Evolutionary conservation across 2,329 filamentous ascomycete genomes (phyloP).

Genomic region (Samsoniella hepiali): DNA sequence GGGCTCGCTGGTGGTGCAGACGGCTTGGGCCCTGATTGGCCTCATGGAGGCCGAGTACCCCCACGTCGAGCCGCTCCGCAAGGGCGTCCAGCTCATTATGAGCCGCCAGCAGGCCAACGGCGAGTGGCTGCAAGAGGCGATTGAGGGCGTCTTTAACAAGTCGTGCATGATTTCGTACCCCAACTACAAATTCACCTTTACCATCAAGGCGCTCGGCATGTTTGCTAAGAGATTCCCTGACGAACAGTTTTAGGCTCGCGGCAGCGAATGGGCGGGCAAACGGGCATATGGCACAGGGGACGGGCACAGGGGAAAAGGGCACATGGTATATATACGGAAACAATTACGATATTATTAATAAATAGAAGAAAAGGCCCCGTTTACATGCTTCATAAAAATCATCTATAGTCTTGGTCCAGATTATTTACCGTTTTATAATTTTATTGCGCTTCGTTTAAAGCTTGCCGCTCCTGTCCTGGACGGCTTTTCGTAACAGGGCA

Average conservation of each 20-base stretch:
- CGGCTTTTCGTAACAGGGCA: constrained; percentile 70
- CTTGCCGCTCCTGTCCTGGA: constrained; percentile 57
- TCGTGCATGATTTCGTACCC: constrained; percentile 99
- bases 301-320: neutral
- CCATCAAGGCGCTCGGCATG: constrained; percentile 90
- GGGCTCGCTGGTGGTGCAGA: constrained; percentile 88
- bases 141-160: constrained; percentile 98
- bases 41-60: constrained; percentile 82
- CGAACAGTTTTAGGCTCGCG: constrained; percentile 44
- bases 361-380: neutral
- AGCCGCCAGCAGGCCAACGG: constrained; percentile 80
- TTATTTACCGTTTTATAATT: neutral
- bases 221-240: constrained; percentile 72
- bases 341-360: constrained; percentile 5
- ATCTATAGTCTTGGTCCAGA: neutral
- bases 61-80: constrained; percentile 66
- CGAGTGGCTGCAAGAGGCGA: constrained; percentile 92
- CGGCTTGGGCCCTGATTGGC: constrained; percentile 82
- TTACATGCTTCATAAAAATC: constrained; percentile 7
- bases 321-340: neutral
- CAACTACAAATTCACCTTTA: constrained; percentile 97
- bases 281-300: neutral
- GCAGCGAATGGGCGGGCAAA: neutral
- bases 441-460: constrained; percentile 26
- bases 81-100: constrained; percentile 79